phyloP scores from a whole-genome alignment of 1,284 basidiomycete genomes.

The Trametes versicolor region DNA sequence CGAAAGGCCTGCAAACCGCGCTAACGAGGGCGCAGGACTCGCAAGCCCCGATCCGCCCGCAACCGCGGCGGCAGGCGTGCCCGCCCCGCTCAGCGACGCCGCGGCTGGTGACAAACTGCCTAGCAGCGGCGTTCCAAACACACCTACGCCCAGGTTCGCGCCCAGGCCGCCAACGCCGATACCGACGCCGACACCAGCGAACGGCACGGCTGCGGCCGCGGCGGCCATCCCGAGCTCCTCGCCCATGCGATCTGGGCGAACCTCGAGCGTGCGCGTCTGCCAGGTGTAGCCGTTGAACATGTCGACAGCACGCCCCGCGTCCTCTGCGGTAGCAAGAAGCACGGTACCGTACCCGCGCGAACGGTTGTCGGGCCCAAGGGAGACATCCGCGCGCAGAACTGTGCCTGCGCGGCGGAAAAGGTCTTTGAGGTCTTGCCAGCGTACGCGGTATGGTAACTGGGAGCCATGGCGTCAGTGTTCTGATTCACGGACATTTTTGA shows the following conservation, averaged over 20 bases:
- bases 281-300: slow-evolving; percentile 93
- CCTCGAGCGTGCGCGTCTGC: slow-evolving; percentile 92
- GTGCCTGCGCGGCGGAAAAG: slow-evolving; percentile 95
- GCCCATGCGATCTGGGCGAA: slow-evolving; percentile 83
- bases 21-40: slow-evolving; percentile 22
- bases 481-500: no score
- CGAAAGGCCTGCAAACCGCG: slow-evolving; percentile 22
- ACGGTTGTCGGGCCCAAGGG: slow-evolving; percentile 91
- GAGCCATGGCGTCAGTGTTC: slow-evolving; percentile 5
- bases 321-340: slow-evolving; percentile 89
- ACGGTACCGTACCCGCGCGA: slow-evolving; percentile 95
- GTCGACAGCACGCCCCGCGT: slow-evolving; percentile 89
- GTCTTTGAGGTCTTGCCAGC: slow-evolving; percentile 99
- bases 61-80: slow-evolving; percentile 10
- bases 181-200: slow-evolving; percentile 8
- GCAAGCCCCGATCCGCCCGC: slow-evolving; percentile 22
- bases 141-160: slow-evolving; percentile 12
- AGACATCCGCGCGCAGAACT: slow-evolving; percentile 94
- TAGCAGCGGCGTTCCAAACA: slow-evolving; percentile 27
- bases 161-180: slow-evolving; percentile 9
- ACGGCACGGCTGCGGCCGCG: slow-evolving; percentile 25
- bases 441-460: slow-evolving; percentile 89
- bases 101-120: slow-evolving; percentile 23
- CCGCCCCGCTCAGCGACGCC: slow-evolving; percentile 19
- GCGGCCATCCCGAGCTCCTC: slow-evolving; percentile 55